Base-by-base conservation (phyloP, 768 basidiomycete genomes). In the Tephrocybe sp. region DNA sequence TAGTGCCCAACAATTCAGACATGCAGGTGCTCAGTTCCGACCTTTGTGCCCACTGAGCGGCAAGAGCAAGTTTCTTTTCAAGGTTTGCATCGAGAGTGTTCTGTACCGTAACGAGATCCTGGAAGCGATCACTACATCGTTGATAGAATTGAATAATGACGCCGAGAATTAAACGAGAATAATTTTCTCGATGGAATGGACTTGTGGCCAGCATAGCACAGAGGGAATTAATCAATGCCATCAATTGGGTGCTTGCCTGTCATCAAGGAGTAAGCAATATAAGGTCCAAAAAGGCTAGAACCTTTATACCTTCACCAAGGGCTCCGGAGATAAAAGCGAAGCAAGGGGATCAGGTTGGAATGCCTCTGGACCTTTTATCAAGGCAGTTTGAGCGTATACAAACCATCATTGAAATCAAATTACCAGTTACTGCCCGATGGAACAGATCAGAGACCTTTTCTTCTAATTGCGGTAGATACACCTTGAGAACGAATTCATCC, bases 141-240 rank as follows among this genome's bases (percentile, higher is more conserved):
- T 97, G 92, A 60, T 98, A 97, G 63, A 96, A 97, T 65, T 97
- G 94, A 32, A 96, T 92, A 49, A 98, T 88, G 46, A 98, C 88
- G 13, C 89, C 86, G 26, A 98, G 80, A 49, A 98, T 95, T 25
- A 98, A 74, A n/a, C 92, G 82, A 15, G 92, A 86, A 64, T 98
- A 97, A 63, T 87, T 94, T 67, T 98, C 96, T 52, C 87, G 80
- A 62, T 98, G 96, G 70, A 98, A 98, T 0, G 95, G 94, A 15
- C 91, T 93, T 5, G 84, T 86, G 49, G 84, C 80, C 16, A 97
- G 80, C 92, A 98, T 96, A 7, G 83, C 78, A 59, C 93, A 96
- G 5, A 98, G 72, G 1, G 91, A 95, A 59, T 95, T 95, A 60
- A 96, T 87, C 36, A 98, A 70, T 1, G 91, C 87, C 76, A 94